These are phyloP conservation scores for Holtermanniella nyarrowii DNA, from an alignment of 768 basidiomycete species.

Conservation along the genomic window DNA sequence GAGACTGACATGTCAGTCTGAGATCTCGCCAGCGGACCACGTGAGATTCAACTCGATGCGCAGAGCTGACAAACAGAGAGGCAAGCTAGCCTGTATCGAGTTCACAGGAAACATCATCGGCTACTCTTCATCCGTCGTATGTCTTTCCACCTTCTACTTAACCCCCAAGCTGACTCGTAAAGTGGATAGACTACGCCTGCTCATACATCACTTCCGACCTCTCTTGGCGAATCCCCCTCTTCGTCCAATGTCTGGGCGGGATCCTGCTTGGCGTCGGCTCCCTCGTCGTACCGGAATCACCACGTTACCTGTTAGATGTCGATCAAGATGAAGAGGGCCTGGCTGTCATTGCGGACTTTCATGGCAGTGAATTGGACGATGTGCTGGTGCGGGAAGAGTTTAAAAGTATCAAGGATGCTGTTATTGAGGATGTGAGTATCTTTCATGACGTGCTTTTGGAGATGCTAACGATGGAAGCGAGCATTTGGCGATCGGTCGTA, in stretches of 20 bases:
- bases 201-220: conserved; percentile 75
- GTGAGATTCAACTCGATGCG: conserved; percentile 44
- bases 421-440: conserved; percentile 39
- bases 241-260: conserved; percentile 80
- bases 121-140: conserved; percentile 77
- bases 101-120: conserved; percentile 88
- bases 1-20: conserved; percentile 51
- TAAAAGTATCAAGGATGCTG: conserved; percentile 68
- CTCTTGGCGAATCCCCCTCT: conserved; percentile 85
- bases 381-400: conserved; percentile 68
- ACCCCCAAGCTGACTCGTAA: background rate
- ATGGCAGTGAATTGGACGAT: conserved; percentile 66
- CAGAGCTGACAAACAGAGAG: conserved; percentile 50
- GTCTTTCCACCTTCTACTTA: conserved; percentile 34
- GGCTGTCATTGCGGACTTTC: conserved; percentile 75
- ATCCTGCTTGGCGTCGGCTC: conserved; percentile 66
- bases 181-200: conserved; percentile 87
- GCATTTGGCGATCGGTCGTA: conserved; percentile 68
- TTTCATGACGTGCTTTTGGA: background rate
- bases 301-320: conserved; percentile 85
- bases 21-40: conserved; percentile 86
- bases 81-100: conserved; percentile 86
- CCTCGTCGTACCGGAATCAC: conserved; percentile 79
- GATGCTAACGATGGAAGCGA: conserved; percentile 47
- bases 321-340: conserved; percentile 74